A percentile compares a stretch with the other conserved stretches of the same genome.
Conservation (phyloP, 345 rosid species). For the Gossypium thurberi region DNA sequence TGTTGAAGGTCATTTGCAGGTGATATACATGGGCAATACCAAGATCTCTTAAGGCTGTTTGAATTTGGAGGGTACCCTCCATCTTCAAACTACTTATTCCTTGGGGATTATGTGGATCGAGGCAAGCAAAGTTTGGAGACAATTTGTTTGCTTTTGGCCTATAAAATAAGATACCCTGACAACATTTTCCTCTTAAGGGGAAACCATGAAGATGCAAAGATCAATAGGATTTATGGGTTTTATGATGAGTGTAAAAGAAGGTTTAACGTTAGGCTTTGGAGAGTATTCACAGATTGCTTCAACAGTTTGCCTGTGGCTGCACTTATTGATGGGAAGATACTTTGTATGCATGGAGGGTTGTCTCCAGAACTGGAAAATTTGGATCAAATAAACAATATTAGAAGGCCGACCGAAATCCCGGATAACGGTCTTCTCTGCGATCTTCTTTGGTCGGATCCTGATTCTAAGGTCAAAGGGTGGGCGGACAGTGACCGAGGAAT, state of each 20-base stretch:
- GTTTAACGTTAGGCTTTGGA: slow-evolving; percentile 94
- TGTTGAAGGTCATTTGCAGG: slow-evolving; percentile 38
- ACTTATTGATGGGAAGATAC: slow-evolving; percentile 75
- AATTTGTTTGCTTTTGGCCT: slow-evolving; percentile 87
- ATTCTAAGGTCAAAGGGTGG: slow-evolving; percentile 66
- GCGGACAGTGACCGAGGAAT: slow-evolving; percentile 84
- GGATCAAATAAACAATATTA: slow-evolving; percentile 70
- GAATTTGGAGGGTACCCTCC: slow-evolving; percentile 93
- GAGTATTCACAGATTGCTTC: slow-evolving; percentile 87
- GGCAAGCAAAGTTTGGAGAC: slow-evolving; percentile 99
- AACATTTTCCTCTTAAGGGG: slow-evolving; percentile 76
- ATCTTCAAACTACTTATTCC: slow-evolving; percentile 79
- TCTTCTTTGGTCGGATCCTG: slow-evolving; percentile 97
- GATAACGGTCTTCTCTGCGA: slow-evolving; percentile 92
- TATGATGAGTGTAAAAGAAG: slow-evolving; percentile 98
- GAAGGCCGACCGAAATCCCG: slow-evolving; percentile 87
- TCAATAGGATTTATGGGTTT: slow-evolving; percentile 90
- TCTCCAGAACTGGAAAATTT: slow-evolving; percentile 71
- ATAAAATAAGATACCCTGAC: slow-evolving; percentile 78
- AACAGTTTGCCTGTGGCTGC: slow-evolving; percentile 93
- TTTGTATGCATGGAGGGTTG: slow-evolving; percentile 98
- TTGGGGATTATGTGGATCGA: slow-evolving; percentile 94
- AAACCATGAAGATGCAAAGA: slow-evolving; percentile 98
- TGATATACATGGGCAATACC: slow-evolving; percentile 94
- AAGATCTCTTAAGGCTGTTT: slow-evolving; percentile 79